Evolutionary conservation across 176 grass and related monocot species (phyloP), one percentile per base, ranked within the genome.

Genomic region (Carex myosuroides): DNA sequence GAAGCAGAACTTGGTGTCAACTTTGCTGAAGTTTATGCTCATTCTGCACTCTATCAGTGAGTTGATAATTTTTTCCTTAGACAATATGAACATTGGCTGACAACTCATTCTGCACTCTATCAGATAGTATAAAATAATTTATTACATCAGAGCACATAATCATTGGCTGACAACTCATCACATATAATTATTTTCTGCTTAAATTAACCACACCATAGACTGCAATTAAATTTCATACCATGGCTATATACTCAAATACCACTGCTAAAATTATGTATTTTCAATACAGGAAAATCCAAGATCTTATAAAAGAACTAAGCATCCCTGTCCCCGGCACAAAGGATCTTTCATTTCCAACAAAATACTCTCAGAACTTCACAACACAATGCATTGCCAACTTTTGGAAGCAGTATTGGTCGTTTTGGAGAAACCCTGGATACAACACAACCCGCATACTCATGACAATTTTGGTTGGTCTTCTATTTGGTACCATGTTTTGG

Each of bases 401-500:
- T 55, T 94, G 94, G 94, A 97, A 97, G 85, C 92, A 94, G 61
- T 89, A 88, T 46, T 82, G 22, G 69, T 94, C 92, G n/a, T 97
- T 94, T 44, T 97, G 94, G 94, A 97, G 93, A 87, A 97, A 94
- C 87, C 94, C 94, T 60, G 60, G 88, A 44, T 94, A 98, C 78
- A 98, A 98, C 64, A 88, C 88, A 52, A 87, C 91, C 86, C 91
- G 95, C 48, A 93, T 85, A 79, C 85, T 94, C 70, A 87, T 98
- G 91, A 94, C 95, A 22, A 7, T 83, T 7, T 58, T 94, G 46
- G 87, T 87, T 64, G 95, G 89, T 64, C 67, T 98, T 84, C 32
- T 94, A 70, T 98, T 98, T 86, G 95, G 95, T 63, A 93, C 92
- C 24, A 69, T 98, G 32, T 98, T 91, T 90, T 98, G 92, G 92